These are phyloP conservation scores for Telfairia occidentalis DNA, from an alignment of 331 rosid genomes.

Conservation along the genomic window DNA sequence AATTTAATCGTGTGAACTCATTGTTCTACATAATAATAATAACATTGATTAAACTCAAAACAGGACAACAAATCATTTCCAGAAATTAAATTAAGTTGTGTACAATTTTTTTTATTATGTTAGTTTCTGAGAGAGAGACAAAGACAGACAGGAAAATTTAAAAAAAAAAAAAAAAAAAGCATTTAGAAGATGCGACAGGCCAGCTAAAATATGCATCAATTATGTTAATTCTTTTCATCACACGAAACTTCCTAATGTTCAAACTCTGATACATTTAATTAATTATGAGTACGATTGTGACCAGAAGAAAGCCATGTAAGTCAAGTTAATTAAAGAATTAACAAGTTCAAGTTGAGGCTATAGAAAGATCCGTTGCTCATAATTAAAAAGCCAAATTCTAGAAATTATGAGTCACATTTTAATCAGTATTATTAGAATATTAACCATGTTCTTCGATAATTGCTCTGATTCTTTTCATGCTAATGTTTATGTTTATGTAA, in stretches of 20 bases:
- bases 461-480: slow-evolving; percentile 2
- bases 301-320: background rate
- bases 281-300: background rate
- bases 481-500: background rate
- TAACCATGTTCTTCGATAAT: slow-evolving; percentile 8
- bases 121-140: background rate
- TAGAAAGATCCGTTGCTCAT: background rate
- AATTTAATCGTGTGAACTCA: background rate
- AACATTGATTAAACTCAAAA: background rate
- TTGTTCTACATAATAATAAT: background rate
- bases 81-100: background rate
- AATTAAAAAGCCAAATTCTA: background rate
- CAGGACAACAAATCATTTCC: background rate
- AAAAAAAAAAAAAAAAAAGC: background rate
- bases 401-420: background rate
- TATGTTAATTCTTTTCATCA: background rate
- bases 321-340: background rate
- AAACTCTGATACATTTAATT: background rate
- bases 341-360: background rate
- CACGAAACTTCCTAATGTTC: background rate
- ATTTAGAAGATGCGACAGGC: background rate
- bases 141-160: background rate
- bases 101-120: background rate
- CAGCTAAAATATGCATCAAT: background rate
- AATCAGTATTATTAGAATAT: background rate